A percentile compares a stretch with the other conserved stretches of the same genome.
phyloP scores from a whole-genome alignment of 345 rosid genomes.

The Mallotus nudiflorus region DNA sequence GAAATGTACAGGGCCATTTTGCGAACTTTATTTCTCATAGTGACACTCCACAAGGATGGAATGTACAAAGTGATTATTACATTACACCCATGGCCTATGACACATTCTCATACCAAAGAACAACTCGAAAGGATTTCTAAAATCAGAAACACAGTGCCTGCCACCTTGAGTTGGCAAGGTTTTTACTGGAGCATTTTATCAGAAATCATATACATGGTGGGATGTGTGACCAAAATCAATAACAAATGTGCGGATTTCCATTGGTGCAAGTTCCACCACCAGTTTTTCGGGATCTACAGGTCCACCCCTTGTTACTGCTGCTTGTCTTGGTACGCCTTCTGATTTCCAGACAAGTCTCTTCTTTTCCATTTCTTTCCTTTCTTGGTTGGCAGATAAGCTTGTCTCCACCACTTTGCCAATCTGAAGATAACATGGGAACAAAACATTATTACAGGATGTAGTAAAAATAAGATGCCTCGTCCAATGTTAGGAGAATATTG shows the following conservation, averaged over 20 bases:
- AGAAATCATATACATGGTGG: constrained; percentile 11
- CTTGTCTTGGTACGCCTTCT: constrained; percentile 40
- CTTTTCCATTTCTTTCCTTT: constrained; percentile 71
- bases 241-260: constrained; percentile 89
- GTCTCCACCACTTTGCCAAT: constrained; percentile 59
- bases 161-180: not conserved
- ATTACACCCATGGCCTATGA: not conserved
- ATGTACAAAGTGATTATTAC: not conserved
- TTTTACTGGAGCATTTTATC: not conserved
- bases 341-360: constrained; percentile 77
- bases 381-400: constrained; percentile 87
- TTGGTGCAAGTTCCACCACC: constrained; percentile 81
- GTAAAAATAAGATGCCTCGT: constrained; percentile 7
- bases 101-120: not conserved
- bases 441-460: not conserved
- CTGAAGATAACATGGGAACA: constrained; percentile 33
- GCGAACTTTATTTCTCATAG: not conserved
- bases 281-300: constrained; percentile 54
- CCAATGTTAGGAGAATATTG: not conserved
- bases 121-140: not conserved
- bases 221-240: constrained; percentile 23
- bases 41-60: not conserved
- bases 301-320: constrained; percentile 51
- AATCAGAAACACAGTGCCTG: not conserved
- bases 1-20: not conserved